Evolutionary conservation across 306 rosid genomes (phyloP), one percentile per base, ranked within the genome.

Genomic region (Fagus crenata): DNA sequence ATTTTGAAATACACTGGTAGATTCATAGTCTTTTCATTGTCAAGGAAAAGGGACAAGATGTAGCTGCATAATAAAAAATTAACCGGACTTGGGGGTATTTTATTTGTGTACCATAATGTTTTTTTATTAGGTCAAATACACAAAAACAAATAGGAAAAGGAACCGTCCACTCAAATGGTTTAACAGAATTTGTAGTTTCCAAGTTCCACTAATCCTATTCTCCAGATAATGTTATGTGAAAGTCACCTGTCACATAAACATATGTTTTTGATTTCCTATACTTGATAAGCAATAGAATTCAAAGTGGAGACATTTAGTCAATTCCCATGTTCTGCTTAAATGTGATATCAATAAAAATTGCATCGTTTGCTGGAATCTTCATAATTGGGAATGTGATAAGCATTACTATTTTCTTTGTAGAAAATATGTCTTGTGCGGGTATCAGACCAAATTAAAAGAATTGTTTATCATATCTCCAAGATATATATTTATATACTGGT

Each of bases 381-480:
- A 37, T 65, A 17, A 65, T 39, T n/a, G 49, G 32, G 71, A 37
- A 39, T 9, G 4, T 39, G 49, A 37, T 39, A 17, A 35, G 46
- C 46, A 41, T 15, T 36, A 46, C 46, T 41, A 64, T 6, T 64
- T 6, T 36, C 28, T 46, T 46, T 64, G 17, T 59, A 33, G 35
- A 56, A 56, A 22, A 7, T 18, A 6, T 56, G 14, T 56, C 63
- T n/a, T 56, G 31, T 31, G 39, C 1, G 28, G 58, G 60, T 17
- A 55, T 55, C 60, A 17, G 7, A 4, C 32, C 67, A 17, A 4
- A 7, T 65, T 3, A 2, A 18, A 15, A 18, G 71, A 7, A 65
- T 65, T 65, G 49, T 65, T 65, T 39, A 65, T 65, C 71, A 6
- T 49, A 65, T 65, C 71, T 65, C 14, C 71, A 37, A 65, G 7